Evolutionary conservation across 1,284 basidiomycete genomes (phyloP), one percentile per base, ranked within the genome.

Genomic region (Sporisorium graminicola): DNA sequence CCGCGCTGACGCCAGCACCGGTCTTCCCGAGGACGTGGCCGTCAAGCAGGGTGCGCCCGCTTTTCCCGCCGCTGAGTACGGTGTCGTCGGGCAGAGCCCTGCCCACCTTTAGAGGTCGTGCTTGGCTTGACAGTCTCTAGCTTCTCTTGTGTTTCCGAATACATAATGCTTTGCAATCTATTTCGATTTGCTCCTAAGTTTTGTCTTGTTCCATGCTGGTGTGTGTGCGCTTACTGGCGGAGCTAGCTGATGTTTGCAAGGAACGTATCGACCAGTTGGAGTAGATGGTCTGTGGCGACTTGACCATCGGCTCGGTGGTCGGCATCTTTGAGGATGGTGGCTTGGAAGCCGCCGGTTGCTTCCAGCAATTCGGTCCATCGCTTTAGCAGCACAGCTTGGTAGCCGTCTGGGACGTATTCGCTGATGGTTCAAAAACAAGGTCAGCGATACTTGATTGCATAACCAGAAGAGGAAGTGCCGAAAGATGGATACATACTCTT

Each of bases 291-390:
- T 20, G 77, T 78, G 2, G 81, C 82, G 5, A 35, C 56, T 1
- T 44, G 44, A 14, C 64, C 56, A 14, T 75, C 70, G 16, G 79
- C 78, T 62, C 82, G 79, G 58, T 83, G 82, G 31, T 80, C 77
- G 8, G 81, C 82, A 7, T 67, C 58, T 12, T 57, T 37, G 22
- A 83, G 46, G 10, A 83, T 47, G 20, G 31, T 51, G 0, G 76
- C 71, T n/a, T 60, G 14, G 37, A 81, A 79, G 6, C 24, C 66
- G 3, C 49, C 53, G 4, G 72, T 65, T 7, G 26, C 16, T 2
- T 26, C 24, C 22, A 80, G 62, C 20, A 77, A 44, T 5, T 46
- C 16, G 9, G 44, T 64, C 79, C 80, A 83, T 2, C 74, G 63
- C 10, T 60, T n/a, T 1, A 73, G 53, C 16, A 82, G 52, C 13